Evolutionary conservation across 129 eudicot genomes (phyloP).

Genomic region (Smallanthus sonchifolius): DNA sequence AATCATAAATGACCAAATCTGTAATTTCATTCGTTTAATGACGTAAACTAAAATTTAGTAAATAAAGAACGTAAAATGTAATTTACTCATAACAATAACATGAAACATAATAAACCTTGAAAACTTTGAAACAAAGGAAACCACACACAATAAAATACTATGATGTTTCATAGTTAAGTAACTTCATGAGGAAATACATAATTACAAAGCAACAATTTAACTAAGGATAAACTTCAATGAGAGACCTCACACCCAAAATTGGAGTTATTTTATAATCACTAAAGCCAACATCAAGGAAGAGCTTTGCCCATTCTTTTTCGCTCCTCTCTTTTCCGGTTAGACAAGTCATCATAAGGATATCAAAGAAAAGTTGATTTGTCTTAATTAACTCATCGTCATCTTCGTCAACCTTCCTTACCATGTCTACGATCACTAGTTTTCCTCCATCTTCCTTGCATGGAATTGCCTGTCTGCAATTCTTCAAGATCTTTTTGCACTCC

Average conservation of each 20-base stretch:
- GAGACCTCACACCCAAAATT: conserved; percentile 28
- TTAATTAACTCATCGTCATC: not conserved
- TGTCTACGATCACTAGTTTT: conserved; percentile 18
- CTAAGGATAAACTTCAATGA: conserved; percentile 36
- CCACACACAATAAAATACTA: too few relatives aligned
- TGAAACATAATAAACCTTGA: too few relatives aligned
- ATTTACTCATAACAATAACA: too few relatives aligned
- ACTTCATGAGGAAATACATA: too few relatives aligned
- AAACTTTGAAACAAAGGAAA: too few relatives aligned
- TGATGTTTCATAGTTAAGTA: too few relatives aligned
- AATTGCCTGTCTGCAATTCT: conserved; percentile 22
- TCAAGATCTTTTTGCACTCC: conserved; percentile 23
- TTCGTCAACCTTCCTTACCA: conserved; percentile 9
- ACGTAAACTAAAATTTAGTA: too few relatives aligned
- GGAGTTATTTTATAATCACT: conserved; percentile 18
- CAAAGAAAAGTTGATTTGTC: conserved; percentile 21
- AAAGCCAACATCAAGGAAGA: conserved; percentile 26
- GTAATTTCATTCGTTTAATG: too few relatives aligned
- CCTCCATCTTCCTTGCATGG: conserved; percentile 23
- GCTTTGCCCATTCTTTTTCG: conserved; percentile 38
- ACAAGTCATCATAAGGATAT: conserved; percentile 26
- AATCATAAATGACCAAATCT: too few relatives aligned
- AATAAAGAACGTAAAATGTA: too few relatives aligned
- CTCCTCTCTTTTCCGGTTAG: conserved; percentile 37
- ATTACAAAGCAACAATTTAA: not conserved